Evolutionary conservation across 2,329 filamentous ascomycete genomes (phyloP).

Genomic region (Elsinoe batatas): DNA sequence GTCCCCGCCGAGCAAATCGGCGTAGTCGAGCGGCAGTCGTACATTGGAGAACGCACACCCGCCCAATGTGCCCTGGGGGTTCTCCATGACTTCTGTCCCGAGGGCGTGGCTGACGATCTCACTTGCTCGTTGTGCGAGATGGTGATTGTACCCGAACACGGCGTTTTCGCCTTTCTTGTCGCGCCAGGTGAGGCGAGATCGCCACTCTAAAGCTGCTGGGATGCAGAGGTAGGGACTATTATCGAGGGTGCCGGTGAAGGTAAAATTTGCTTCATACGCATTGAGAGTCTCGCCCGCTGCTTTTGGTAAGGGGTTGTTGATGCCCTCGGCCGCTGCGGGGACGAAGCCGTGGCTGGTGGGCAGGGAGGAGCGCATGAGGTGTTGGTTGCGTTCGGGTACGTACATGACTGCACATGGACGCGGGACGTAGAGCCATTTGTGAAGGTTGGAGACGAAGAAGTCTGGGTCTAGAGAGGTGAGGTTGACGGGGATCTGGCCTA

Average conservation of each 20-base stretch:
- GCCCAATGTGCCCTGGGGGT: constrained; percentile 50
- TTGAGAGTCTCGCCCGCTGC: constrained; percentile 37
- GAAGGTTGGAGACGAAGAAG: constrained; percentile 81
- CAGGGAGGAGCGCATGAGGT: constrained; percentile 60
- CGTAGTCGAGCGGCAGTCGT: constrained; percentile 52
- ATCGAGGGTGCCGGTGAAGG: constrained; percentile 40
- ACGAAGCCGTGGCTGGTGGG: constrained; percentile 72
- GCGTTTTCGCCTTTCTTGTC: constrained; percentile 53
- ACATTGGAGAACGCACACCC: constrained; percentile 65
- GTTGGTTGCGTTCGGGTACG: constrained; percentile 66
- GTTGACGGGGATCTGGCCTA: constrained; percentile 61
- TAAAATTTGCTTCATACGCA: constrained; percentile 36
- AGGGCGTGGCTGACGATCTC: constrained; percentile 51
- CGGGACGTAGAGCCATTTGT: constrained; percentile 83
- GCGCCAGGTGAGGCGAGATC: constrained; percentile 35
- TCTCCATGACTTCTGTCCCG: constrained; percentile 64
- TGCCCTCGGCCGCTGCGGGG: constrained; percentile 15
- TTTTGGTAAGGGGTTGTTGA: constrained; percentile 32
- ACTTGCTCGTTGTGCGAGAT: constrained; percentile 55
- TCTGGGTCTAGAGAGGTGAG: constrained; percentile 60
- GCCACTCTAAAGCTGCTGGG: constrained; percentile 61
- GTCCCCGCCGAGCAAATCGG: constrained; percentile 22
- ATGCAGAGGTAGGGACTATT: constrained; percentile 62
- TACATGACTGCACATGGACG: constrained; percentile 74
- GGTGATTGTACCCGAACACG: constrained; percentile 54